Conservation (phyloP, 169 alveolate species). For the Plasmodium billcollinsi region DNA sequence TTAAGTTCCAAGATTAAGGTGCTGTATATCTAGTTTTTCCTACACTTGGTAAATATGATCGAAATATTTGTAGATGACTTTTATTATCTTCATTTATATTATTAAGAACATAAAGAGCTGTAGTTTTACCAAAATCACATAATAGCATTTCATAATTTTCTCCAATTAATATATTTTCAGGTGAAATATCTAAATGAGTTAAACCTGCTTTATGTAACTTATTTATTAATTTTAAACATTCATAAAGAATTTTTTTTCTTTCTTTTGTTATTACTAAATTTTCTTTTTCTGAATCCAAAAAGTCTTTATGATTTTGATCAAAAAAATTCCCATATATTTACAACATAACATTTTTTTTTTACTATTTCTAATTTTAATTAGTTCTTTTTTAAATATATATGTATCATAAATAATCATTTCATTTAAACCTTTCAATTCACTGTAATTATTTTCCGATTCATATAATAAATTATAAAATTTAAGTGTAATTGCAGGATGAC, state of each 20-base stretch:
- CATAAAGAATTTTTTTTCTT: constrained; percentile 37
- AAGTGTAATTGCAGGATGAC: constrained; percentile 80
- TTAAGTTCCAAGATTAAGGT: constrained; percentile 86
- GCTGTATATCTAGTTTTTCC: constrained; percentile 89
- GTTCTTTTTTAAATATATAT: constrained; percentile 47
- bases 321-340: constrained; percentile 79
- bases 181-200: constrained; percentile 86
- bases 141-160: constrained; percentile 79
- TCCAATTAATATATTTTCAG: constrained; percentile 85
- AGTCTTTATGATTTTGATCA: constrained; percentile 79
- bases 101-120: constrained; percentile 80
- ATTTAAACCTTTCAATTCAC: not conserved
- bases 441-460: constrained; percentile 54
- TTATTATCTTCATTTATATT: constrained; percentile 76
- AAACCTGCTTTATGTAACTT: constrained; percentile 83
- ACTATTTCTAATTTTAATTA: constrained; percentile 17
- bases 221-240: constrained; percentile 75
- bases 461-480: constrained; percentile 81
- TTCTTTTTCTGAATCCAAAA: constrained; percentile 74
- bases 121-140: constrained; percentile 87
- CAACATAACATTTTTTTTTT: constrained; percentile 78
- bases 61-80: constrained; percentile 73
- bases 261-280: no score
- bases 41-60: constrained; percentile 86
- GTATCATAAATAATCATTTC: constrained; percentile 17